Percentiles rank a stretch among this genome's conserved stretches.
Evolutionary conservation across 352 stramenopile genomes (phyloP).

Genomic region (Pythium plurisporium): DNA sequence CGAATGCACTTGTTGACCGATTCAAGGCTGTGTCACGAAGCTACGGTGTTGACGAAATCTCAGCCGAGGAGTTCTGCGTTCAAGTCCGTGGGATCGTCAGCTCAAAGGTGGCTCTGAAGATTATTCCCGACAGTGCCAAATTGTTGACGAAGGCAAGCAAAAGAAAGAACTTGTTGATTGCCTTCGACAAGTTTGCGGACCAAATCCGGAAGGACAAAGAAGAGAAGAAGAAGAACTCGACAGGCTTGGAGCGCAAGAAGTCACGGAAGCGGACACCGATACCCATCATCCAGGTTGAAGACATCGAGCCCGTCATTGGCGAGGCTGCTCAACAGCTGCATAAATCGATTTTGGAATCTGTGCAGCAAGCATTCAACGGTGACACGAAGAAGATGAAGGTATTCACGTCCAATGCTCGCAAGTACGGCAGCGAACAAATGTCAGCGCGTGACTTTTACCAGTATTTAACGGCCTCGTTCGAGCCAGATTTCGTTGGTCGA

Average conservation of each 20-base stretch:
- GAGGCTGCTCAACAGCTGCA: conserved; percentile 78
- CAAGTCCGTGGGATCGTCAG: conserved; percentile 63
- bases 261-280: conserved; percentile 39
- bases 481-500: conserved; percentile 83
- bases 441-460: conserved; percentile 86
- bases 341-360: conserved; percentile 78
- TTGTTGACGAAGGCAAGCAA: conserved; percentile 58
- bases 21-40: conserved; percentile 56
- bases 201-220: conserved; percentile 75
- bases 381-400: conserved; percentile 84
- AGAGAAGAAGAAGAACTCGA: conserved; percentile 54
- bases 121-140: conserved; percentile 72
- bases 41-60: conserved; percentile 63
- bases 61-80: conserved; percentile 67
- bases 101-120: conserved; percentile 64
- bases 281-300: conserved; percentile 54
- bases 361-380: conserved; percentile 63
- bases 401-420: conserved; percentile 80
- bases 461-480: conserved; percentile 86
- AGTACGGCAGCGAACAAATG: conserved; percentile 83
- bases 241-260: conserved; percentile 28
- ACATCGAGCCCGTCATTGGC: conserved; percentile 79
- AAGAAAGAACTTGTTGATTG: conserved; percentile 41
- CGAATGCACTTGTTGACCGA: conserved; percentile 41
- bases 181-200: conserved; percentile 60